Evolutionary conservation across 108 stramenopile genomes (phyloP), one percentile per base, ranked within the genome.

Genomic region (Skeletonema menzelii): DNA sequence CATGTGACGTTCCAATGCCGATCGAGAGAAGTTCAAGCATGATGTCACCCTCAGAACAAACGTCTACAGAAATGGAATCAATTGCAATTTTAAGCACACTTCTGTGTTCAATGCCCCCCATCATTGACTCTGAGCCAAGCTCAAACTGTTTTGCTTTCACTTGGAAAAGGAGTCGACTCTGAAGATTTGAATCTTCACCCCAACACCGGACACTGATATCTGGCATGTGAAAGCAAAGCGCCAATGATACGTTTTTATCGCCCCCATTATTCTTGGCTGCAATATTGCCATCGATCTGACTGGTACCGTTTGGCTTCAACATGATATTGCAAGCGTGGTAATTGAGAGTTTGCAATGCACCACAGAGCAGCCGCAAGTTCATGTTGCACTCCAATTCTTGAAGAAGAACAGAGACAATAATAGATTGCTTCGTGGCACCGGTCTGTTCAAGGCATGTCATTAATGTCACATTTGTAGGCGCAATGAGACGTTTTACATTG

Each of bases 361-460:
- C 77, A 38, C 83, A 63, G 14, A 87, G 37, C 13, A 84, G 49
- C 57, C 83, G 79, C 27, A 90, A 60, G 64, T 86, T 86, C 10
- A 87, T 44, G 73, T 87, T 87, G 22, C 80, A 19, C 31, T 74
- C 65, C 24, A 87, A 64, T 56, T 70, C 63, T 59, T 85, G 84
- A 8, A 90, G 34, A 28, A 80, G 75, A 17, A 88, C 59, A 14
- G 88, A 89, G 2, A 85, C 10, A 57, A 85, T 73, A 14, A 89
- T 74, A 20, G 27, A 65, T 26, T 69, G 65, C 30, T 17, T 22
- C 27, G 27, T 37, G n/a, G 84, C 67, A 27, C 75, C 57, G 37
- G 70, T 67, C 27, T 86, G 86, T 75, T 92, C 88, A 69, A 92
- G 79, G 53, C 77, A 83, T 20, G 74, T 49, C 65, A 89, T 82